Evolutionary conservation across 805 yeast genomes (phyloP).

Genomic region (Candida insectalens): DNA sequence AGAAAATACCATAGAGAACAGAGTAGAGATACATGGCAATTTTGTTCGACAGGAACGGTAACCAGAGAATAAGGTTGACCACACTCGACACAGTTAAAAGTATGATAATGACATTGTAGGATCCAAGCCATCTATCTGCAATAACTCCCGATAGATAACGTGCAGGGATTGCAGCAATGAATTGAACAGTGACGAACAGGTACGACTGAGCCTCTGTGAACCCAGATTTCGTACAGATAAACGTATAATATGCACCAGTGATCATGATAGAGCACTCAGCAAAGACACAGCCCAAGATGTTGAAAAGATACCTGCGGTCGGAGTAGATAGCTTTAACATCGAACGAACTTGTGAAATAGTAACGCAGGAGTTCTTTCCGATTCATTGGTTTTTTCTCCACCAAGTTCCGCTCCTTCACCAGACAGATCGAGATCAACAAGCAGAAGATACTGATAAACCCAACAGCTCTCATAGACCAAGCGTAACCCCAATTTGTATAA

Average conservation of each 20-base stretch:
- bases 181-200: slow-evolving; percentile 33
- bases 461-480: slow-evolving; percentile 45
- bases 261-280: slow-evolving; percentile 37
- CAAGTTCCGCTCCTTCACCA: slow-evolving; percentile 27
- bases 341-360: slow-evolving; percentile 19
- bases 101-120: slow-evolving; percentile 36
- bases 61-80: slow-evolving; percentile 42
- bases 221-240: slow-evolving; percentile 37
- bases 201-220: slow-evolving; percentile 31
- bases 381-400: slow-evolving; percentile 2
- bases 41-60: slow-evolving; percentile 41
- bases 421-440: slow-evolving; percentile 15
- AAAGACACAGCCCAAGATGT: slow-evolving; percentile 33
- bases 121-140: slow-evolving; percentile 29
- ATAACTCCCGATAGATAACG: slow-evolving; percentile 18
- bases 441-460: slow-evolving; percentile 31
- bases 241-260: slow-evolving; percentile 36
- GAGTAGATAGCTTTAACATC: slow-evolving; percentile 25
- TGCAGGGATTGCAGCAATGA: slow-evolving; percentile 30
- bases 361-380: slow-evolving; percentile 2
- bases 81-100: slow-evolving; percentile 28
- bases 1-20: slow-evolving; percentile 40
- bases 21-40: slow-evolving; percentile 39
- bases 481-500: slow-evolving; percentile 37
- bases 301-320: slow-evolving; percentile 31